A percentile compares a stretch with the other conserved stretches of the same genome.
Evolutionary conservation across 208 protist species (phyloP).

Genomic region (Acanthamoeba culbertsoni): DNA sequence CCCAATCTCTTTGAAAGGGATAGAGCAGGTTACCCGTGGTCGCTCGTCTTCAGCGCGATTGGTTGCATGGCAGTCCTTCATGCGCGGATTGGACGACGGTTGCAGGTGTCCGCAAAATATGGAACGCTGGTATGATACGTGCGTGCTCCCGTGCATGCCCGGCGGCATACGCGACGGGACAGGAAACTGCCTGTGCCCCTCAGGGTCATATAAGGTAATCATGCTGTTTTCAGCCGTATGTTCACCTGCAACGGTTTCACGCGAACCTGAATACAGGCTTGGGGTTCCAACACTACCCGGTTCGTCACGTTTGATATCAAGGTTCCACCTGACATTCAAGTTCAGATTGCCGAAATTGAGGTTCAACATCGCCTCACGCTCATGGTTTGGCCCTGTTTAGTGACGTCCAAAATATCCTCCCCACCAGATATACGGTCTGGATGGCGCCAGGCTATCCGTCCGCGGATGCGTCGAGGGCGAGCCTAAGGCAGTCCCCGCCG

Average conservation of each 20-base stretch:
- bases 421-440: background rate
- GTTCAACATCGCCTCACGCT: too few relatives aligned
- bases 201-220: background rate
- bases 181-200: background rate
- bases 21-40: background rate
- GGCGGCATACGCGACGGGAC: background rate
- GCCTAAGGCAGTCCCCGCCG: background rate
- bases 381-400: too few relatives aligned
- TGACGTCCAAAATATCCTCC: too few relatives aligned
- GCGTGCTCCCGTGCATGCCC: background rate
- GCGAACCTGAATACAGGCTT: background rate
- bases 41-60: background rate
- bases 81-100: background rate
- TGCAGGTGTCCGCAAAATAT: background rate
- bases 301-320: conserved; percentile 35
- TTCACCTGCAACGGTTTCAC: too few relatives aligned
- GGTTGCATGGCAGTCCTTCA: background rate
- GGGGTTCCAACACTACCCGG: background rate
- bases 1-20: background rate
- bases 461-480: background rate
- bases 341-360: conserved; percentile 6
- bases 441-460: background rate
- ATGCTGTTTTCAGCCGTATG: too few relatives aligned
- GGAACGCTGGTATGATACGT: conserved; percentile 2
- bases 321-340: background rate